phyloP scores from a whole-genome alignment of 2,329 filamentous ascomycete genomes.

The Exserohilum rostratum region DNA sequence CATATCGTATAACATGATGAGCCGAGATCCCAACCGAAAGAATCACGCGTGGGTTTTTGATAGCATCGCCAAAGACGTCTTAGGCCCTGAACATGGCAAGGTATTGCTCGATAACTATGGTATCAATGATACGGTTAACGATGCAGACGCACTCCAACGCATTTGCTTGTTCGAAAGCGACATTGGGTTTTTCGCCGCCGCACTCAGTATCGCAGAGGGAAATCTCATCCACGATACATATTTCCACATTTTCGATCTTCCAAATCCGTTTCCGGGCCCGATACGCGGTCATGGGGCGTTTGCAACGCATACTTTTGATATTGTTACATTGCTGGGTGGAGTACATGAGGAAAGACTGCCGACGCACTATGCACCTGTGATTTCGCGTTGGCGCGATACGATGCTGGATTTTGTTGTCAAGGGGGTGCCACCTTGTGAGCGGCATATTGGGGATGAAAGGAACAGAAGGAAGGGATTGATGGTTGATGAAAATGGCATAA shows the following conservation, averaged over 20 bases:
- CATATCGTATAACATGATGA: constrained; percentile 27
- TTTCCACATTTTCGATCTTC: constrained; percentile 26
- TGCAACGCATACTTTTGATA: constrained; percentile 28
- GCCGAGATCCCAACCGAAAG: constrained; percentile 9
- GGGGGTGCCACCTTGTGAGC: constrained; percentile 14
- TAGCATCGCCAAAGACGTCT: constrained; percentile 3
- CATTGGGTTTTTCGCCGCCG: constrained; percentile 26
- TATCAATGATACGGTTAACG: not conserved
- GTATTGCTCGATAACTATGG: constrained; percentile 10
- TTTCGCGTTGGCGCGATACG: constrained; percentile 15
- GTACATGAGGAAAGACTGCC: constrained; percentile 18
- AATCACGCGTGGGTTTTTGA: constrained; percentile 8
- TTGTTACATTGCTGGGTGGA: constrained; percentile 22
- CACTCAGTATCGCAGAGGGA: constrained; percentile 10
- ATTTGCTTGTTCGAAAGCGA: constrained; percentile 28
- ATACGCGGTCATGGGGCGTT: constrained; percentile 16
- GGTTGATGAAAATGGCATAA: constrained; percentile 13
- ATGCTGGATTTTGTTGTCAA: constrained; percentile 19
- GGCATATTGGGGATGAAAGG: constrained; percentile 8
- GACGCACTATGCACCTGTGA: constrained; percentile 8
- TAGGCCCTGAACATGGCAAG: not conserved
- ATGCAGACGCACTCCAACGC: constrained; percentile 17
- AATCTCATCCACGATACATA: constrained; percentile 19
- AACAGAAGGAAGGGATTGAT: constrained; percentile 10
- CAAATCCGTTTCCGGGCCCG: constrained; percentile 21